Evolutionary conservation across 345 rosid genomes (phyloP), one percentile per base, ranked within the genome.

Genomic region (Toxicodendron radicans): DNA sequence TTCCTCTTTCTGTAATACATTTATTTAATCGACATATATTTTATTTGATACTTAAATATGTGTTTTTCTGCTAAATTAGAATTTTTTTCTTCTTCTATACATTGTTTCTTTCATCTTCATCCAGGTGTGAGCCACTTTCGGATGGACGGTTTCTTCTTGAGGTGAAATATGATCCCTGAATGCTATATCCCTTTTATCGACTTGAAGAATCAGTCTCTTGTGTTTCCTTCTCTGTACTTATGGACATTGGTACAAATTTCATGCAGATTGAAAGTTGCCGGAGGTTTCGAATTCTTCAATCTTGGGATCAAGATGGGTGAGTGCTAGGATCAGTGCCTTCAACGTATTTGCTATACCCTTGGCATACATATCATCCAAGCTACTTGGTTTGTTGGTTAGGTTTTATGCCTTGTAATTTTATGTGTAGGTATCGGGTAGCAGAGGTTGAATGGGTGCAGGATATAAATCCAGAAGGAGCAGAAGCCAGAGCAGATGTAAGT

Each of bases 241-340:
- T 46, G 21, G 32, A 41, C 46, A 48, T 70, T 32, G 62, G 10
- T 48, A 58, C 23, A 32, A 7, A 43, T 83, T 49, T 41, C 35
- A 23, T 80, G 77, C 85, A 92, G 97, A 79, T 91, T 77, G 97
- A 95, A 87, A 88, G 98, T 76, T 89, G 89, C 58, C 88, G 96
- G 49, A 91, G 99, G 79, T 93, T 88, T 68, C 94, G 76, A 56
- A 85, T 95, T 65, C 79, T 88, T 78, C 85, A 78, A 77, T 87
- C 91, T 70, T 87, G 96, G 96, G 92, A 95, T 83, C 98, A 93
- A 85, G 99, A 95, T 83, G 99, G 98, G 99, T 93, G 79, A 85
- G 99, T 76, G 66, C 72, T 74, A 35, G 74, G 64, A 52, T 73
- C 45, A 61, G 74, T 66, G 63, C 14, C 58, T 49, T 12, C 14